Base-by-base conservation (phyloP, 345 rosid species). In the Cochlearia excelsa region DNA sequence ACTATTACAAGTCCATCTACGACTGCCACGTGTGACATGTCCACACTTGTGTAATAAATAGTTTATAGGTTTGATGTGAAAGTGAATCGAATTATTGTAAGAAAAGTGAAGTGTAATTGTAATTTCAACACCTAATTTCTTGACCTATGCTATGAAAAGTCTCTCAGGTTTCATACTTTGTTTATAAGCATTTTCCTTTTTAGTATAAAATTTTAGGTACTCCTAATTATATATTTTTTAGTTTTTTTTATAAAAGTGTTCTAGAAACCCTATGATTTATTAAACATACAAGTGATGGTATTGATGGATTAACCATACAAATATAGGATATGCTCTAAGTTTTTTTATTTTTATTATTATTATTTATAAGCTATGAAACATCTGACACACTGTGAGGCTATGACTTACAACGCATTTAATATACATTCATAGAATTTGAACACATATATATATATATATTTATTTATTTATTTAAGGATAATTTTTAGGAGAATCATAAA, bases 101-200 rank as follows among this genome's bases (percentile, higher is more conserved):
- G 9, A 9, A 45, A 54, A 54, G 26, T 46, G 33, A 65, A 54
- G 26, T 39, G 31, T 38, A 35, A 65, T 64, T 65, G 61, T 54
- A 46, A 54, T 65, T 54, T 64, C 41, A 44, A 65, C 54, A 65
- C 39, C 69, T 65, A 65, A 65, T 48, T 31, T 37, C 47, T 65
- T 65, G 30, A 64, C 54, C 46, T 54, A 31, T 54, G 37, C 59
- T 8, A 16, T 52, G 30, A 43, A 34, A 37, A 44, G 43, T 16
- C 66, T 62, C 38, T 4, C 8, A 23, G 3, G 41, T 44, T 63
- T 52, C 40, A 44, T 46, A 44, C 45, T 54, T 46, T 65, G n/a
- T 29, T 37, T 45, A 54, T 46, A 65, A 46, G 54, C 54, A 54
- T 37, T 54, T 35, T 45, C 37, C 7, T 7, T 43, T 53, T 53